Percentiles rank a stretch among this genome's conserved stretches.
These are phyloP conservation scores for Wallacemonas sp. DNA, from an alignment of 208 protist genomes.

Conservation along the genomic window DNA sequence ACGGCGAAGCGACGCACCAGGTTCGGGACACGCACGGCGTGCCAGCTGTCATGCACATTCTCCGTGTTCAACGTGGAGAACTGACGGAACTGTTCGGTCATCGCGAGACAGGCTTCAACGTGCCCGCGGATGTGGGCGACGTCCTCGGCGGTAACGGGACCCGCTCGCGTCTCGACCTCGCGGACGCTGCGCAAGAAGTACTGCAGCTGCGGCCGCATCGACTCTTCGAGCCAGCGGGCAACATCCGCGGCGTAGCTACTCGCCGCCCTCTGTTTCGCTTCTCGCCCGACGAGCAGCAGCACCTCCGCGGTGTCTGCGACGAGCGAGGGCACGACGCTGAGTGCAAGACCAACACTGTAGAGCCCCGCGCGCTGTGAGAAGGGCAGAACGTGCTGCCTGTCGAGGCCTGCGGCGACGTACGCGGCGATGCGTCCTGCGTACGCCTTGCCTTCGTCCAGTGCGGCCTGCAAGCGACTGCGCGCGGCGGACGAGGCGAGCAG, in stretches of 20 bases:
- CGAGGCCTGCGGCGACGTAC: slow-evolving; percentile 46
- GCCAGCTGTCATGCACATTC: slow-evolving; percentile 68
- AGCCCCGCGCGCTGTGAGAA: slow-evolving; percentile 70
- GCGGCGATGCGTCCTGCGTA: slow-evolving; percentile 71
- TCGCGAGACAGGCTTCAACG: slow-evolving; percentile 57
- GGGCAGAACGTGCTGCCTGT: slow-evolving; percentile 44
- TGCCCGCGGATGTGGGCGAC: slow-evolving; percentile 56
- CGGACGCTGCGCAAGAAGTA: slow-evolving; percentile 60
- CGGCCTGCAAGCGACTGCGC: slow-evolving; percentile 38
- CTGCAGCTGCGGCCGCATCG: slow-evolving; percentile 70
- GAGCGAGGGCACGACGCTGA: slow-evolving; percentile 75
- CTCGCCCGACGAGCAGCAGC: slow-evolving; percentile 74
- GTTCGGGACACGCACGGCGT: slow-evolving; percentile 52
- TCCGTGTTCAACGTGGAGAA: slow-evolving; percentile 79
- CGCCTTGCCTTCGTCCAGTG: slow-evolving; percentile 33
- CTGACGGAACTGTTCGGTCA: slow-evolving; percentile 72
- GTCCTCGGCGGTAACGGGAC: slow-evolving; percentile 56
- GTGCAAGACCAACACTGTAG: slow-evolving; percentile 55
- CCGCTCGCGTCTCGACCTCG: slow-evolving; percentile 50
- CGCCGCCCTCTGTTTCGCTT: slow-evolving; percentile 62
- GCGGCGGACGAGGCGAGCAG: slow-evolving; percentile 48
- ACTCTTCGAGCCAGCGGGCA: slow-evolving; percentile 60
- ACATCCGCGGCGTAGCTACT: slow-evolving; percentile 77
- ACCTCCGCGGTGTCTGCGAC: slow-evolving; percentile 50
- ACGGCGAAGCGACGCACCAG: slow-evolving; percentile 51